phyloP scores from a whole-genome alignment of 192 early-diverging fungal genomes.

The Coemansia sp. region DNA sequence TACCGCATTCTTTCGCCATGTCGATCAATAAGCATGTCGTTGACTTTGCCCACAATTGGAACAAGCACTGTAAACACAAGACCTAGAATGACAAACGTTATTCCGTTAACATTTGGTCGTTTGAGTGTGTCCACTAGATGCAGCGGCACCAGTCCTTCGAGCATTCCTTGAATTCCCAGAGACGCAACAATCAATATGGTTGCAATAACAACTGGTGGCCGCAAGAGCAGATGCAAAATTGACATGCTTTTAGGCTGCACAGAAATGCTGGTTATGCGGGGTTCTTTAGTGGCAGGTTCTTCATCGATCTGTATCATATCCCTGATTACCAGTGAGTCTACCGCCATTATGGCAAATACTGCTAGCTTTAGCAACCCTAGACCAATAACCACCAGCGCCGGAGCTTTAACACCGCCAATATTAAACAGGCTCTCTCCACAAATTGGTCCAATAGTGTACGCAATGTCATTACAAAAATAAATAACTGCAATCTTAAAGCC shows the following conservation, averaged over 20 bases:
- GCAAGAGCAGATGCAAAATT: constrained; percentile 4
- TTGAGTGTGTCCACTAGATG: constrained; percentile 24
- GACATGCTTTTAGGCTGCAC: background rate
- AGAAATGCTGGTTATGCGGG: background rate
- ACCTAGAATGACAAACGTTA: constrained; percentile 36
- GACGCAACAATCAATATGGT: constrained; percentile 17
- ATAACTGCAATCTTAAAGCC: constrained; percentile 44
- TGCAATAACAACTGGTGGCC: constrained; percentile 26
- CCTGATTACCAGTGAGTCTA: constrained; percentile 26
- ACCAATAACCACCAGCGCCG: constrained; percentile 25
- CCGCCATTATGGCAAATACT: constrained; percentile 14
- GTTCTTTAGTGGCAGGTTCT: background rate
- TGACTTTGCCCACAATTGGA: constrained; percentile 20
- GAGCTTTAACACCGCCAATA: constrained; percentile 21
- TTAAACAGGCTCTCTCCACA: constrained; percentile 34
- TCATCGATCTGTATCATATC: background rate
- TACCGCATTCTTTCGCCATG: constrained; percentile 29
- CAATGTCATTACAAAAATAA: constrained; percentile 37
- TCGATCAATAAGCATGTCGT: constrained; percentile 22
- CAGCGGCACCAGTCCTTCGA: constrained; percentile 34
- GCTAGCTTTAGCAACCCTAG: constrained; percentile 24
- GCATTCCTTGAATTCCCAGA: constrained; percentile 37
- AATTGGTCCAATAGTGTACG: constrained; percentile 41
- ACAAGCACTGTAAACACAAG: constrained; percentile 23
- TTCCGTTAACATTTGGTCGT: constrained; percentile 13